phyloP scores from a whole-genome alignment of 495 filamentous ascomycete genomes.

The Aspergillus campestris region DNA sequence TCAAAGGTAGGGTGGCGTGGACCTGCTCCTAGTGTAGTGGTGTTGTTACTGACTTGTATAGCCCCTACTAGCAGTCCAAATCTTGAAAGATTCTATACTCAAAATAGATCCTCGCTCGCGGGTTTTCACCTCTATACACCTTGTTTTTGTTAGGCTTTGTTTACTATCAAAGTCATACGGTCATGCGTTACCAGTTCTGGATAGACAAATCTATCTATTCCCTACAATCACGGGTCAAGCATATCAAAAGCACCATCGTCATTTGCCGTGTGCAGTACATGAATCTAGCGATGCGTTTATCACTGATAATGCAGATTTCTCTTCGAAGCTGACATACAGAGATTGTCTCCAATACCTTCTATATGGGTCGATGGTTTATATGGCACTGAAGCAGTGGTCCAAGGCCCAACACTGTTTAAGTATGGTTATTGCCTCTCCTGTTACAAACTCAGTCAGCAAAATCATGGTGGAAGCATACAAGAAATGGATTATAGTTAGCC shows the following conservation, averaged over 20 bases:
- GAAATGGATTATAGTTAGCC: slow-evolving; percentile 77
- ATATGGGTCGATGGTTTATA: slow-evolving; percentile 69
- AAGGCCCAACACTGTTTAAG: slow-evolving; percentile 65
- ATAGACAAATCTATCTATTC: slow-evolving; percentile 60
- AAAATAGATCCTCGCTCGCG: slow-evolving; percentile 63
- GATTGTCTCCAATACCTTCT: slow-evolving; percentile 72
- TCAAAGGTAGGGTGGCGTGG: slow-evolving; percentile 31
- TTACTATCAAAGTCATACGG: slow-evolving; percentile 45
- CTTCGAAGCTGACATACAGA: slow-evolving; percentile 43
- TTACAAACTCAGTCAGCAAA: slow-evolving; percentile 50
- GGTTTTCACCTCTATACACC: slow-evolving; percentile 61
- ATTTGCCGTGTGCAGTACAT: slow-evolving; percentile 21
- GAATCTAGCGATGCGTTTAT: slow-evolving; percentile 42
- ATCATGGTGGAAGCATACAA: slow-evolving; percentile 88
- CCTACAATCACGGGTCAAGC: slow-evolving; percentile 35
- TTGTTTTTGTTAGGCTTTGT: slow-evolving; percentile 53
- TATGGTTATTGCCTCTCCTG: slow-evolving; percentile 57
- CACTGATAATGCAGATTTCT: slow-evolving; percentile 48
- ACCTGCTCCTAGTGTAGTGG: background rate
- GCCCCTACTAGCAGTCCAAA: slow-evolving; percentile 52
- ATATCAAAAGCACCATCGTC: slow-evolving; percentile 10
- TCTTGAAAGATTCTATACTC: slow-evolving; percentile 58
- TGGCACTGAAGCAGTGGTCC: slow-evolving; percentile 61
- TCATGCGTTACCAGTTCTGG: slow-evolving; percentile 54
- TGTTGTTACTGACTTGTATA: slow-evolving; percentile 17